Evolutionary conservation across 352 stramenopile species (phyloP), one percentile per base, ranked within the genome.

Genomic region (Phytopythium helicoides): DNA sequence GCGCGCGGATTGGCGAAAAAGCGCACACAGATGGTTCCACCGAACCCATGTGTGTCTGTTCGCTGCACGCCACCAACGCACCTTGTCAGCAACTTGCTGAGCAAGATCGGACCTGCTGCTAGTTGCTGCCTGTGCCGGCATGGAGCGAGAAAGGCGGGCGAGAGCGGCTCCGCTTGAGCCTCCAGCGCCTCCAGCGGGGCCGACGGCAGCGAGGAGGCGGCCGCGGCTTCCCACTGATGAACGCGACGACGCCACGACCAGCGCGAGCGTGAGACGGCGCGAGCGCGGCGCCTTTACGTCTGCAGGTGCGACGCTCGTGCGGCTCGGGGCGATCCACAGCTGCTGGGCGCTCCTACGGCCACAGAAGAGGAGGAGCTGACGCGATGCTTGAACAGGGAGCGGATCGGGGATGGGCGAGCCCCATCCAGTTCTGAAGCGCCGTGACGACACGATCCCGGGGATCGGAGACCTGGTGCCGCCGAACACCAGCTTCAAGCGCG

Each of bases 221-320:
- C 28, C 28, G 19, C 41, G 19, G 40, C 4, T 11, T 19, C 23
- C n/a, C n/a, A n/a, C 41, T 23, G 12, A 14, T 6, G 23, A 47
- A 33, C n/a, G 28, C 6, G 23, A 35, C 37, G 21, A 15, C n/a
- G 18, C 21, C 47, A 38, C 23, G 25, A 15, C 28, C 22, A 44
- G 33, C 47, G 33, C 12, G 22, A 23, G n/a, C 22, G 47, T 42
- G 47, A 41, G 47, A 53, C 47, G 34, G 34, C 47, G 47, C 42
- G 15, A 10, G 22, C 4, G 46, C 33, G 47, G 19, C 34, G 47
- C 47, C 47, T 53, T 35, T 53, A 53, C n/a, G n/a, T n/a, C n/a
- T n/a, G n/a, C 47, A 53, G 47, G 28, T 42, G 15, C 15, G 42
- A 37, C 33, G 10, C 9, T 33, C 5, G 28, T 10, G 28, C 28